Evolutionary conservation across 306 rosid species (phyloP), one percentile per base, ranked within the genome.

Genomic region (Vigna angularis): DNA sequence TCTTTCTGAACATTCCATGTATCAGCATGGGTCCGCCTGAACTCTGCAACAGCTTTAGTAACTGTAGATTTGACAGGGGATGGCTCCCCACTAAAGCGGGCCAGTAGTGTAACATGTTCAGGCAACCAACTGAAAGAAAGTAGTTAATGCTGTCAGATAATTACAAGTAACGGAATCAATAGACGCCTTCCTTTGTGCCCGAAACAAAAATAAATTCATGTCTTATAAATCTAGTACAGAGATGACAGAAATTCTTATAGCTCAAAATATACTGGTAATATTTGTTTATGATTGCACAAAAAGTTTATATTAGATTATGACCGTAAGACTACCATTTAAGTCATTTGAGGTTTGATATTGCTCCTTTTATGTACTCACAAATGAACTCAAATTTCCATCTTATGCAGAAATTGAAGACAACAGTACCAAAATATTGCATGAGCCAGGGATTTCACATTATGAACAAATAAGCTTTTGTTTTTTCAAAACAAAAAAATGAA

Each of bases 31-130:
- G 99, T 95, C 49, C 99, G 91, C 79, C 99, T 88, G 82, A 95
- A 95, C 85, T 95, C 99, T 1, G 99, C 98, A 82, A 95, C 92
- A 18, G 99, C 99, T 90, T 95, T 95, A 45, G 99, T 95, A 78
- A 95, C 99, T 0, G 98, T 90, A 58, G 95, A 87, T 86, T 91
- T 95, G 83, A 95, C 93, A 13, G 99, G 98, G 14, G 98, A 83
- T 40, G 96, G 94, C 88, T 93, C 99, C 80, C 95, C 94, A 32
- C 89, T 88, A 77, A 95, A 93, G 52, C 91, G 93, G 74, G 99
- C 99, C 7, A 95, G 96, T 81, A 95, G 75, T 2, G 98, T 95
- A 56, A 95, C 94, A 59, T 91, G 97, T 75, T 88, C 93, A 0
- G 99, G 99, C 85, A 95, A 84, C 99, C 99, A 95, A 82, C 99